Conservation (phyloP, 345 rosid species). For the Balakata baccata region DNA sequence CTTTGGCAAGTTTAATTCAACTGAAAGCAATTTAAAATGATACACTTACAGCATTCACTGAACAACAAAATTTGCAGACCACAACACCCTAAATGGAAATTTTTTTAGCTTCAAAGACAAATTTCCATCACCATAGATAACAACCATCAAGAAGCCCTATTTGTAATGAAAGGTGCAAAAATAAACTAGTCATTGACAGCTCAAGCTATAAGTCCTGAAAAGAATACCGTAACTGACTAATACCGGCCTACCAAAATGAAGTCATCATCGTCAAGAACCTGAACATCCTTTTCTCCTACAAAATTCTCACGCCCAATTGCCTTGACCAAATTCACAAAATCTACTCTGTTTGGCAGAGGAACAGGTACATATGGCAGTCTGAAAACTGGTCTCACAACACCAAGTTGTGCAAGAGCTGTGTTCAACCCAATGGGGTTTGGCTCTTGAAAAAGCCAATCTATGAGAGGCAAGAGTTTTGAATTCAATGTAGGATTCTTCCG, state of each 20-base stretch:
- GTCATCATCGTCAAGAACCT: conserved; percentile 69
- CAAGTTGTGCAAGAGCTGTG: conserved; percentile 84
- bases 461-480: conserved; percentile 61
- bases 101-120: neutral
- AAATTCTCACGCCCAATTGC: conserved; percentile 66
- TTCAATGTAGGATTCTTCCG: conserved; percentile 59
- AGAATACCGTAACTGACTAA: conserved; percentile 26
- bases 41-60: too few relatives aligned
- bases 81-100: too few relatives aligned
- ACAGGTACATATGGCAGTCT: conserved; percentile 78
- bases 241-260: conserved; percentile 65
- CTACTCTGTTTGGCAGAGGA: conserved; percentile 52
- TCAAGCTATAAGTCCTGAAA: neutral
- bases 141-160: neutral
- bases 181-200: neutral
- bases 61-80: too few relatives aligned
- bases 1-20: too few relatives aligned
- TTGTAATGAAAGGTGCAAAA: neutral
- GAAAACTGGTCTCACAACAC: conserved; percentile 76
- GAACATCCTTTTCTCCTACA: conserved; percentile 71
- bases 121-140: conserved; percentile 8
- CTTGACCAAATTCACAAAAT: conserved; percentile 66
- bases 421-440: conserved; percentile 82
- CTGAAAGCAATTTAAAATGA: too few relatives aligned
- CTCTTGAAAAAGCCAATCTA: conserved; percentile 71